These are phyloP conservation scores for Amniculicola lignicola DNA, from an alignment of 495 filamentous ascomycete genomes.

Conservation along the genomic window DNA sequence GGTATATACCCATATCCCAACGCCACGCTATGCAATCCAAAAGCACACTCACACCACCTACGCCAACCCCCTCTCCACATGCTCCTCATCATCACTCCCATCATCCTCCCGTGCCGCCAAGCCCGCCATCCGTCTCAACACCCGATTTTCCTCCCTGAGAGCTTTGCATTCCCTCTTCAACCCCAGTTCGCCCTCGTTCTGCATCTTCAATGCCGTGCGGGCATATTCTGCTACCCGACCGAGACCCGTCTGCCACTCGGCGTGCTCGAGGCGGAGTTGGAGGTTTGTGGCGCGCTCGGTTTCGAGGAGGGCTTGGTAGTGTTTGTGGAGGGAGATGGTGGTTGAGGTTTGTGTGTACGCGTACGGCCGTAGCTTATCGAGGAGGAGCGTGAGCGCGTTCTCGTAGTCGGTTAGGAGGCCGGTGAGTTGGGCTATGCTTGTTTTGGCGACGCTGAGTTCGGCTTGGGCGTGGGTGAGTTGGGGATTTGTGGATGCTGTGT, in stretches of 20 bases:
- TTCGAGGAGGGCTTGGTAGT: constrained; percentile 59
- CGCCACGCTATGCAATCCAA: not conserved
- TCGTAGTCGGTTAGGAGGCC: constrained; percentile 60
- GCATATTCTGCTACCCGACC: constrained; percentile 33
- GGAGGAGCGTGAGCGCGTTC: constrained; percentile 52
- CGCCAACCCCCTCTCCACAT: constrained; percentile 1
- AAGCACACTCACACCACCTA: not conserved
- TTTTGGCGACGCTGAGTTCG: constrained; percentile 47
- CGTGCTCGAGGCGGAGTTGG: constrained; percentile 59
- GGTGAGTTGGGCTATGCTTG: constrained; percentile 51
- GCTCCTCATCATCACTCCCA: constrained; percentile 35
- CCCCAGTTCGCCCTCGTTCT: constrained; percentile 31
- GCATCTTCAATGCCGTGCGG: constrained; percentile 30
- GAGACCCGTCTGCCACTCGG: constrained; percentile 58
- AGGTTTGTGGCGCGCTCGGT: constrained; percentile 56
- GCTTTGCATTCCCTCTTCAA: constrained; percentile 27
- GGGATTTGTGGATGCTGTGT: constrained; percentile 38
- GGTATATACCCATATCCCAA: no score
- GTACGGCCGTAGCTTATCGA: constrained; percentile 61
- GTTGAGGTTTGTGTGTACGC: constrained; percentile 60
- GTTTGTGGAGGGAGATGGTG: constrained; percentile 54
- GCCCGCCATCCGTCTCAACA: constrained; percentile 38
- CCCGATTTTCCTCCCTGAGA: constrained; percentile 41
- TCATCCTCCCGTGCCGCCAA: constrained; percentile 33
- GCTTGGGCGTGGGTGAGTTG: constrained; percentile 52